Conservation (phyloP, 208 protist genomes). For the Crithidia sp. region DNA sequence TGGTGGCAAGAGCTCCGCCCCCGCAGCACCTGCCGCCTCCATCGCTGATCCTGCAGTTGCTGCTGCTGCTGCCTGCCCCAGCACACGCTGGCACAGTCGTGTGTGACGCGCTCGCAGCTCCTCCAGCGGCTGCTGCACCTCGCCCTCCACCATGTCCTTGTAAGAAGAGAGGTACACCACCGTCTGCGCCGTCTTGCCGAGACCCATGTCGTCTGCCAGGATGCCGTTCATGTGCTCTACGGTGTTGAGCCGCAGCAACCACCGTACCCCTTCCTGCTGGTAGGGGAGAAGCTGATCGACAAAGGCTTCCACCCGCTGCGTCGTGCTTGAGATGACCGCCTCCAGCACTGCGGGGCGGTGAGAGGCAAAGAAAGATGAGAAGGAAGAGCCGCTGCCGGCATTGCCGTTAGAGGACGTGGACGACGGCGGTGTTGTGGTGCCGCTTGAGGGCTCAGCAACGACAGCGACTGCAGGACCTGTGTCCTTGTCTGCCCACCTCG, state of each 20-base stretch:
- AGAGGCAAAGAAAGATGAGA: not conserved
- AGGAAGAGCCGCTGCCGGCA: not conserved
- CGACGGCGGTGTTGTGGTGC: not conserved
- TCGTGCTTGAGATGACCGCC: constrained; percentile 35
- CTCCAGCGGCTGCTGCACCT: constrained; percentile 32
- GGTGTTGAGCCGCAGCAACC: constrained; percentile 93
- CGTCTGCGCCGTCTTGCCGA: constrained; percentile 98
- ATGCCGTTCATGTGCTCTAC: constrained; percentile 91
- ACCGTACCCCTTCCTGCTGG: constrained; percentile 96
- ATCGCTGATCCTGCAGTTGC: not conserved
- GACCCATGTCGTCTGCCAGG: constrained; percentile 97
- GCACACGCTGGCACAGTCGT: constrained; percentile 22
- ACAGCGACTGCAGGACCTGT: no score
- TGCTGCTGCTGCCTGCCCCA: constrained; percentile 4
- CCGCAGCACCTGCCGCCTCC: not conserved
- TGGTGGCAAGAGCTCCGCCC: constrained; percentile 8
- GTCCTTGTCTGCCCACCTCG: no score
- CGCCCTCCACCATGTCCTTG: constrained; percentile 50
- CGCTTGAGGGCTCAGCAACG: not conserved
- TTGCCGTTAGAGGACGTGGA: not conserved
- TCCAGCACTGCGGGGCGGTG: constrained; percentile 32
- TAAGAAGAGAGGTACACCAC: constrained; percentile 87
- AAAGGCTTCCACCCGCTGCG: constrained; percentile 30
- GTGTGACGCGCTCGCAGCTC: constrained; percentile 9
- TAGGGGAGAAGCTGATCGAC: constrained; percentile 88